Percentiles rank a stretch among this genome's conserved stretches.
These are phyloP conservation scores for Peronosclerospora sorghi DNA, from an alignment of 352 stramenopile genomes.

Conservation along the genomic window DNA sequence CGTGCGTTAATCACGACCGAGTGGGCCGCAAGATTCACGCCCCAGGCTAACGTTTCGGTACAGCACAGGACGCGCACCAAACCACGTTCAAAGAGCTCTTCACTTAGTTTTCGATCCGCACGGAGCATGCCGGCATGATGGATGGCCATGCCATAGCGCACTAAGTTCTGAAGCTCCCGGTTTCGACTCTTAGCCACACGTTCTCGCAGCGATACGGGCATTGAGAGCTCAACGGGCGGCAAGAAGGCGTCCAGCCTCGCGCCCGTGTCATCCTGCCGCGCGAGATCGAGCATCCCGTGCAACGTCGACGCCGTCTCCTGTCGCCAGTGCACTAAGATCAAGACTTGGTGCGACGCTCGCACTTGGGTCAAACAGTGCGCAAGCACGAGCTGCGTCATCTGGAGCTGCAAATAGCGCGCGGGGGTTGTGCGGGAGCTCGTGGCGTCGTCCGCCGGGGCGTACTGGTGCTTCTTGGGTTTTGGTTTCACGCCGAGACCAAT, in stretches of 20 bases:
- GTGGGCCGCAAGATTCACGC: slow-evolving; percentile 97
- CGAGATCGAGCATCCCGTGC: slow-evolving; percentile 83
- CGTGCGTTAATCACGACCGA: slow-evolving; percentile 99
- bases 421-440: too few relatives aligned
- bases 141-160: too few relatives aligned
- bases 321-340: slow-evolving; percentile 99
- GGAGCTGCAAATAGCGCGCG: too few relatives aligned
- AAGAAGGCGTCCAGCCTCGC: slow-evolving; percentile 47
- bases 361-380: slow-evolving; percentile 61
- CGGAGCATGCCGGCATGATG: too few relatives aligned
- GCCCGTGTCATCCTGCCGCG: slow-evolving; percentile 55
- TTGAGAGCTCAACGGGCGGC: slow-evolving; percentile 39
- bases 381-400: slow-evolving; percentile 82
- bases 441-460: slow-evolving; percentile 56
- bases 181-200: slow-evolving; percentile 84
- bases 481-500: slow-evolving; percentile 91
- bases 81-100: too few relatives aligned
- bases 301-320: slow-evolving; percentile 97
- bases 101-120: too few relatives aligned
- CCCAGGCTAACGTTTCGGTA: slow-evolving; percentile 98
- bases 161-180: too few relatives aligned
- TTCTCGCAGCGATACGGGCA: slow-evolving; percentile 44
- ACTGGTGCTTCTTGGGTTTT: slow-evolving; percentile 55
- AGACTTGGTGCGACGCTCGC: slow-evolving; percentile 79
- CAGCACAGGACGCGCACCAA: slow-evolving; percentile 96